Base-by-base conservation (phyloP, 805 yeast species). In the Cyberlindnera mississippiensis region DNA sequence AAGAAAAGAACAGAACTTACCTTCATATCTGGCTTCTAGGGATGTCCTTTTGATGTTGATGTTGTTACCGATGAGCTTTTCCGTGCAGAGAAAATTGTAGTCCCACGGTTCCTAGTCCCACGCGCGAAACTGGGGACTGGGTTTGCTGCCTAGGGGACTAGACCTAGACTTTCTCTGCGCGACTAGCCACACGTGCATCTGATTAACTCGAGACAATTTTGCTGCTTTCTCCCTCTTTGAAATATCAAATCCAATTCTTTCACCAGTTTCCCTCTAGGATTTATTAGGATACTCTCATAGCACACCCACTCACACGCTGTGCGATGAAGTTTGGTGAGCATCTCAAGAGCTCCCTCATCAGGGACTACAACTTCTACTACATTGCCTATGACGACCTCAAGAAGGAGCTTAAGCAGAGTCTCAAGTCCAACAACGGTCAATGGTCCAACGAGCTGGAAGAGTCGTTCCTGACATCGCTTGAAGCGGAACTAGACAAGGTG, bases 321-420 rank as follows among this genome's bases (percentile, higher is more conserved):
- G 18, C 27, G 10, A 93, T 93, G 97, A 91, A 90, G 75, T 93
- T 93, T 58, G 99, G 99, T 26, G 96, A 90, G 63, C 95, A 88
- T 57, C 75, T 91, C 55, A 81, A 87, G 61, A 82, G 85, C 52
- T 85, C 96, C 41, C 80, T 91, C 49, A 90, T 90, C 64, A 84
- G 86, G 63, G 93, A 88, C 64, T 90, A 90, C 66, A 78, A 83
- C 52, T 88, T 84, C 69, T 93, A 93, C 67, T 93, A 93, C 63
- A 82, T 91, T 53, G 76, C 88, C 39, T 91, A 91, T 59, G 97
- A 91, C 66, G 96, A 87, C 60, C 73, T 91, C 61, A 91, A 91
- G 66, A 79, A 82, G 52, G 83, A 80, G 50, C 68, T 93, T 58
- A 84, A 87, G 57, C 78, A 79, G 49, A 82, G 82, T 17, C 67